Percentiles rank a stretch among this genome's conserved stretches.
Evolutionary conservation across 164 flowering plant genomes (phyloP).

Genomic region (Sedum album): DNA sequence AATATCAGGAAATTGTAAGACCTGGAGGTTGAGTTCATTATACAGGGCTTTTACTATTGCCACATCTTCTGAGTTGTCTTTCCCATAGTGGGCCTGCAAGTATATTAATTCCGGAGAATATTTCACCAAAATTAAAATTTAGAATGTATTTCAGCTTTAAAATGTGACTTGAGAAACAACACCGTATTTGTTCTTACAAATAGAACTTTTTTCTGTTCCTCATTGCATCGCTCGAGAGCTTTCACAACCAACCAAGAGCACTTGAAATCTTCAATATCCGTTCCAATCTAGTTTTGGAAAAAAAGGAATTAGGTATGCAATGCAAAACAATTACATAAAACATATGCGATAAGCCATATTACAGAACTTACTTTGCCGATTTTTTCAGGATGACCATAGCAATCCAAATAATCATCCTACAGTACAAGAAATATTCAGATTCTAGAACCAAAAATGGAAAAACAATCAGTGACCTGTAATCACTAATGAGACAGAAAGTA

Average conservation of each 20-base stretch:
- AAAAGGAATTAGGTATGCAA: background rate
- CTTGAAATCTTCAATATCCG: constrained; percentile 93
- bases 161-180: too few relatives aligned
- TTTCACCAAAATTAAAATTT: background rate
- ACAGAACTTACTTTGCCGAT: constrained; percentile 71
- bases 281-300: constrained; percentile 58
- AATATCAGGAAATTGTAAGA: constrained; percentile 12
- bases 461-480: too few relatives aligned
- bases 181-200: constrained; percentile 28
- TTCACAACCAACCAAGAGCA: constrained; percentile 96
- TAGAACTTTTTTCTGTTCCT: constrained; percentile 62
- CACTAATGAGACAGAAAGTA: background rate
- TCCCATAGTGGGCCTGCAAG: constrained; percentile 84
- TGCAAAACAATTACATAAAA: too few relatives aligned
- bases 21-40: constrained; percentile 69
- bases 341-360: too few relatives aligned
- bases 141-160: background rate
- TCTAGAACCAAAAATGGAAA: too few relatives aligned
- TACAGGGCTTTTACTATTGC: constrained; percentile 76
- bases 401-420: constrained; percentile 91
- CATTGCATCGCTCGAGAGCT: constrained; percentile 65
- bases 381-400: constrained; percentile 68
- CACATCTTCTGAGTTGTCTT: constrained; percentile 46
- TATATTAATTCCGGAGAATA: background rate
- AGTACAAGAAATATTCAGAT: background rate